Evolutionary conservation across 176 grass and related monocot genomes (phyloP).

Genomic region (Oryza punctata): DNA sequence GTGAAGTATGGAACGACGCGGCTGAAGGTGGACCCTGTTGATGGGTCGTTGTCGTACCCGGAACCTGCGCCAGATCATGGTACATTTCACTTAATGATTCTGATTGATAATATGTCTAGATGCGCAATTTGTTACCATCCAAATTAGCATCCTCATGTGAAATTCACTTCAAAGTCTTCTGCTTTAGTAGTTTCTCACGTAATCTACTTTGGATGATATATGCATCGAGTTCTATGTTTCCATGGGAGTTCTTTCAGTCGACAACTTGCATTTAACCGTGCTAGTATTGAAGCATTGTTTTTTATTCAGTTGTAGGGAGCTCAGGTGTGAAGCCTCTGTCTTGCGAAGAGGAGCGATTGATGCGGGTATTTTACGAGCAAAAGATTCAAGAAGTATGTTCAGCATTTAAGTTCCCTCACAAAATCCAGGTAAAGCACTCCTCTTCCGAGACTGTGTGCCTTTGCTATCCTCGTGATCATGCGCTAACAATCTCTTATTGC

Average conservation of each 20-base stretch:
- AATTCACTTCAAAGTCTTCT: conserved; percentile 24
- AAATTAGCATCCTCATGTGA: background rate
- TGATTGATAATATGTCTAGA: background rate
- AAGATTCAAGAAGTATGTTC: conserved; percentile 97
- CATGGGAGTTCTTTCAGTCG: background rate
- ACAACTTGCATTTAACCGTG: background rate
- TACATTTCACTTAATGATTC: conserved; percentile 29
- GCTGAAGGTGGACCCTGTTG: conserved; percentile 63
- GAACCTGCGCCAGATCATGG: conserved; percentile 64
- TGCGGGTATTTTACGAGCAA: conserved; percentile 89
- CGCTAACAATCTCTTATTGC: conserved; percentile 13
- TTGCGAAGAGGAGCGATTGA: conserved; percentile 82
- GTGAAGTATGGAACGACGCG: conserved; percentile 81
- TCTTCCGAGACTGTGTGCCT: background rate
- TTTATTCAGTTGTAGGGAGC: conserved; percentile 50
- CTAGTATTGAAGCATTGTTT: conserved; percentile 29
- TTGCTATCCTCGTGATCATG: conserved; percentile 4
- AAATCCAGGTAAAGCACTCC: conserved; percentile 75
- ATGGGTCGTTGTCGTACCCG: conserved; percentile 68
- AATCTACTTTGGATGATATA: background rate
- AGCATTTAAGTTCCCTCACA: conserved; percentile 94
- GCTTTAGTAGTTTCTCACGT: conserved; percentile 18
- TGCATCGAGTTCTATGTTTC: background rate
- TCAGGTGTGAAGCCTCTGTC: conserved; percentile 61
- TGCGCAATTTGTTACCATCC: background rate